These are phyloP conservation scores for Chionographis japonica DNA, from an alignment of 106 monocot genomes.

Conservation along the genomic window DNA sequence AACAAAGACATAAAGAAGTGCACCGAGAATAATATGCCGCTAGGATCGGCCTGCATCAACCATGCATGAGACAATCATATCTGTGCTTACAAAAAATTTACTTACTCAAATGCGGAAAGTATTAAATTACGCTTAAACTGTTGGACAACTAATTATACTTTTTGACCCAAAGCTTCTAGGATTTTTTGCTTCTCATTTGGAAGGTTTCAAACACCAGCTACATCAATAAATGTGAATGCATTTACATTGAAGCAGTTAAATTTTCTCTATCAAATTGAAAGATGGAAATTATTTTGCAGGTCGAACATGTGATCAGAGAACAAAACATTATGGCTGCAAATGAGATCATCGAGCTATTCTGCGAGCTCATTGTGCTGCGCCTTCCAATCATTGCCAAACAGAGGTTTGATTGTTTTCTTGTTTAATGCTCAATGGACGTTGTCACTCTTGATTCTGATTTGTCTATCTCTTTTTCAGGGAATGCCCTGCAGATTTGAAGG, in stretches of 20 bases:
- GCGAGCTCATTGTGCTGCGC: slow-evolving; percentile 78
- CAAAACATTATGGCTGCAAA: slow-evolving; percentile 88
- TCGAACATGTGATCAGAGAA: slow-evolving; percentile 93
- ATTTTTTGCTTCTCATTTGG: too few species aligned
- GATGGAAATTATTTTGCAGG: slow-evolving; percentile 31
- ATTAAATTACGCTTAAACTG: too few species aligned
- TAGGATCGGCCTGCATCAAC: too few species aligned
- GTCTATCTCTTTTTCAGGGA: slow-evolving; percentile 30
- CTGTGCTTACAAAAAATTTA: too few species aligned
- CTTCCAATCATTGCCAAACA: slow-evolving; percentile 88
- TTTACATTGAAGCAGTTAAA: neutral
- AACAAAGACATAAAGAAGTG: too few species aligned
- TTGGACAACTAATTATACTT: too few species aligned
- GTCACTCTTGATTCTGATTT: neutral
- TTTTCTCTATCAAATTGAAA: neutral
- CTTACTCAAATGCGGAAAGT: too few species aligned
- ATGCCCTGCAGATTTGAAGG: slow-evolving; percentile 87
- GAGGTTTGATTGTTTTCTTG: slow-evolving; percentile 30
- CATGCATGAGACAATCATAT: too few species aligned
- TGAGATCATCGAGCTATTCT: slow-evolving; percentile 92
- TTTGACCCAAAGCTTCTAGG: too few species aligned
- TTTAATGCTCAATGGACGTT: neutral
- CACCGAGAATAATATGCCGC: too few species aligned
- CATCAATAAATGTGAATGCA: neutral
- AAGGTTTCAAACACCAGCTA: neutral